Conservation (phyloP, 2,329 filamentous ascomycete genomes). For the Ceratocystiopsis sp. region DNA sequence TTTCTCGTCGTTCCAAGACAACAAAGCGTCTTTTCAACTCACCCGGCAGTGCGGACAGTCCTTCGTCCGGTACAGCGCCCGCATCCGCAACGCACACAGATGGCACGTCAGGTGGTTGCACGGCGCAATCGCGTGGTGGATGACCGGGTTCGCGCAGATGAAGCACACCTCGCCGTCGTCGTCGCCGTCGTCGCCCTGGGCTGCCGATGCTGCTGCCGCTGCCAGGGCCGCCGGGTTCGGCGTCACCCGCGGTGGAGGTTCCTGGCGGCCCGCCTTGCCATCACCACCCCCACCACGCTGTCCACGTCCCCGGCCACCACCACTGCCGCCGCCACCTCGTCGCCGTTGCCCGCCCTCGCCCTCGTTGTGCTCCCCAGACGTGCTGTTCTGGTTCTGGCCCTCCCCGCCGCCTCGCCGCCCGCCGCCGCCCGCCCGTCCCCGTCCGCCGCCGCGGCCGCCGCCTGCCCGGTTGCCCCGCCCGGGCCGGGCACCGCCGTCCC, state of each 20-base stretch:
- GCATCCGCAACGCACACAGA: constrained; percentile 80
- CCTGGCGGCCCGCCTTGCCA: too few species aligned
- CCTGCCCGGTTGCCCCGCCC: constrained; percentile 19
- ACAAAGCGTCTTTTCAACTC: constrained; percentile 22
- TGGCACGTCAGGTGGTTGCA: constrained; percentile 97
- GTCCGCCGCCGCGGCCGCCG: constrained; percentile 26
- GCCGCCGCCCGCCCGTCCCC: constrained; percentile 23
- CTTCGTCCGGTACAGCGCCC: constrained; percentile 90
- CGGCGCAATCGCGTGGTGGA: constrained; percentile 74
- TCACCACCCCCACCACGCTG: constrained; percentile 6
- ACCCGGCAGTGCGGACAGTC: constrained; percentile 92
- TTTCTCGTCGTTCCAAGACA: background rate
- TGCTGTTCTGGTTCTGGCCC: constrained; percentile 5
- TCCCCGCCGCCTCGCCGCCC: constrained; percentile 21
- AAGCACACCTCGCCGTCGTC: constrained; percentile 75
- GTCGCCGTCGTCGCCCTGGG: constrained; percentile 4
- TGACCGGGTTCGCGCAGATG: constrained; percentile 84
- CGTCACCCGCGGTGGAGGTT: background rate
- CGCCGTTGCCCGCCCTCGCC: constrained; percentile 1
- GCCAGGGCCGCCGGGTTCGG: background rate
- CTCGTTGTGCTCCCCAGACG: constrained; percentile 3
- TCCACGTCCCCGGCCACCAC: background rate
- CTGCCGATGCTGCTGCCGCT: constrained; percentile 1
- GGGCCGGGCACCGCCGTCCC: constrained; percentile 4
- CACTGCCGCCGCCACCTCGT: background rate